Evolutionary conservation across 139 green algal species (phyloP), one percentile per base, ranked within the genome.

Genomic region (Closterium sp.): DNA sequence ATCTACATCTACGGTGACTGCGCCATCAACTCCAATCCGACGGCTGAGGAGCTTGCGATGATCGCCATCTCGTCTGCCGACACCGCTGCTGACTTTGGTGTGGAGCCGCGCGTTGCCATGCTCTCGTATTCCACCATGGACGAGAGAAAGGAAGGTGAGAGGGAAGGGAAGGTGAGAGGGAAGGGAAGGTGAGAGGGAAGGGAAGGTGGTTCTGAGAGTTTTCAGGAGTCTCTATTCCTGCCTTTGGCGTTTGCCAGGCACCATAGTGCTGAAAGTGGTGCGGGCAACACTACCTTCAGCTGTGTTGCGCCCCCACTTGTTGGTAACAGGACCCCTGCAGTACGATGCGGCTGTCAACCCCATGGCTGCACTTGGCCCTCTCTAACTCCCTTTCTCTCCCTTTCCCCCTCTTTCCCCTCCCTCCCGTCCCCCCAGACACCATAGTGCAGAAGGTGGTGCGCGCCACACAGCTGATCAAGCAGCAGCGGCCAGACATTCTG

Each of bases 21-120:
- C 91, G 97, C 97, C 0, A 97, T 98, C 30, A 98, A 98, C 89
- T 95, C 97, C 31, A 94, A 96, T 66, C 97, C 97, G 25, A 96
- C 38, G 38, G 86, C 94, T 12, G 93, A 95, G 31, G 94, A 98
- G 90, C 96, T 98, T 36, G 96, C 97, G 1, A 85, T 94, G 76
- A 98, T 98, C 84, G 97, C 96, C 35, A 93, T 94, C 21, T 92
- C 93, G 66, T 96, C 93, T 0, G 96, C 97, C 6, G 96, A 98
- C 69, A 99, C 97, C 5, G 96, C 97, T 1, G 90, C 92, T 0
- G 96, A 96, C 0, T 99, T 99, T 94, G 97, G 97, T 66, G 94
- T 99, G 34, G 94, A 97, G 19, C 96, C 97, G 2, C 94, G 96
- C 1, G 97, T 99, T 32, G 97, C 97, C 21, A 97, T 99, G 96